Conservation (phyloP, 257 asterid genomes). For the Przewalskia tangutica region DNA sequence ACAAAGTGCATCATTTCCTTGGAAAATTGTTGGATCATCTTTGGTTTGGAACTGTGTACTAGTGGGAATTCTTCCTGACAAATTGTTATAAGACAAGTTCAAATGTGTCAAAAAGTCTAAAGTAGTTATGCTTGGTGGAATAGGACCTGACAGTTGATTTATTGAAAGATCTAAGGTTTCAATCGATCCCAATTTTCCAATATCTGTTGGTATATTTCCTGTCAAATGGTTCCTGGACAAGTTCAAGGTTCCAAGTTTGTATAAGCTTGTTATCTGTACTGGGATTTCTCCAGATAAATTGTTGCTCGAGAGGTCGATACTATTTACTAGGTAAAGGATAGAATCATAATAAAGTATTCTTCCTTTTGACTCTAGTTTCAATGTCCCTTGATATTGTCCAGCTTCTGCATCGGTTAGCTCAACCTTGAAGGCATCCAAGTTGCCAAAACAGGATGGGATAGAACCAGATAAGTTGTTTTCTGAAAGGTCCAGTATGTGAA, state of each 20-base stretch:
- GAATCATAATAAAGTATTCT: conserved; percentile 7
- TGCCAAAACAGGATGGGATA: conserved; percentile 22
- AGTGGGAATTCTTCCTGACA: conserved; percentile 30
- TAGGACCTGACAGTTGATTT: conserved; percentile 20
- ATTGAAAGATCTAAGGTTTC: conserved; percentile 25
- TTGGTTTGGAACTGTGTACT: conserved; percentile 17
- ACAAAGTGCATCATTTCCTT: conserved; percentile 20
- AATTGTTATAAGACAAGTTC: conserved; percentile 24
- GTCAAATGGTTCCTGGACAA: conserved; percentile 26
- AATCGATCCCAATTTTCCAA: conserved; percentile 10
- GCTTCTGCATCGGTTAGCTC: conserved; percentile 8
- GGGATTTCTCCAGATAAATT: conserved; percentile 25
- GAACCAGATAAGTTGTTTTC: conserved; percentile 16
- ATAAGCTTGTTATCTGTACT: conserved; percentile 6
- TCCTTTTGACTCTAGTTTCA: conserved; percentile 25
- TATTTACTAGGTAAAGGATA: conserved; percentile 25
- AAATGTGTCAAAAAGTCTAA: conserved; percentile 22
- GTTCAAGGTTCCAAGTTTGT: conserved; percentile 24
- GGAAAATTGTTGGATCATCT: conserved; percentile 22
- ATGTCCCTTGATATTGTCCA: not conserved
- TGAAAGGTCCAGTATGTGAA: conserved; percentile 26
- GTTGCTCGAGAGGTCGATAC: conserved; percentile 27
- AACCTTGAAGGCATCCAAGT: conserved; percentile 16
- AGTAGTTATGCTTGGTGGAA: conserved; percentile 19
- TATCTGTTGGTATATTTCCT: conserved; percentile 17